phyloP scores from a whole-genome alignment of 805 yeast genomes.

The Metschnikowia lunata region DNA sequence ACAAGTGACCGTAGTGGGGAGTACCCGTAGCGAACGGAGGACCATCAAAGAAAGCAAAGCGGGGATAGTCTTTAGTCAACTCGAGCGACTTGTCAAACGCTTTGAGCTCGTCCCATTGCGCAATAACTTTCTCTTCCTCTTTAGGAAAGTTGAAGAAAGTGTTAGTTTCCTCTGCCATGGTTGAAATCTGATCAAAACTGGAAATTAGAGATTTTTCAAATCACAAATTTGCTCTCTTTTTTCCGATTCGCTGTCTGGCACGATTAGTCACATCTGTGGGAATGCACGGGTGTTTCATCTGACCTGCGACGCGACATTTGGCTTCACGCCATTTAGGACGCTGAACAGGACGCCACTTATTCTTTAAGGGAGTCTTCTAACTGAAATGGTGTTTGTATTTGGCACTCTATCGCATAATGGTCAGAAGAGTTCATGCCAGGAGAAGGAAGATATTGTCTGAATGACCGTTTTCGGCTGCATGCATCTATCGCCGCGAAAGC shows the following conservation, averaged over 20 bases:
- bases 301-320: no score
- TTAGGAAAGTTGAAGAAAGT: slow-evolving; percentile 66
- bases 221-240: neutral
- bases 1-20: slow-evolving; percentile 97
- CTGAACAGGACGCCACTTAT: no score
- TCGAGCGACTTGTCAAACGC: slow-evolving; percentile 90
- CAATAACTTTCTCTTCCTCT: slow-evolving; percentile 81
- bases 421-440: no score
- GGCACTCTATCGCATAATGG: no score
- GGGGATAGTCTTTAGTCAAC: slow-evolving; percentile 78
- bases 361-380: no score
- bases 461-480: no score
- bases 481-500: no score
- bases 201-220: neutral
- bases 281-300: no score
- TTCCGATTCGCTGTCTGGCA: neutral
- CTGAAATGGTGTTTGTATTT: no score
- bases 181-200: neutral
- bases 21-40: slow-evolving; percentile 99
- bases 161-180: slow-evolving; percentile 18
- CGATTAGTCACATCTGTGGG: no score
- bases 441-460: no score
- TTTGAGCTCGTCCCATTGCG: slow-evolving; percentile 83
- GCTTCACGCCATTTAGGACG: no score
- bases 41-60: slow-evolving; percentile 94